Conservation (phyloP, 352 stramenopile genomes). For the Elongisporangium anandrum region DNA sequence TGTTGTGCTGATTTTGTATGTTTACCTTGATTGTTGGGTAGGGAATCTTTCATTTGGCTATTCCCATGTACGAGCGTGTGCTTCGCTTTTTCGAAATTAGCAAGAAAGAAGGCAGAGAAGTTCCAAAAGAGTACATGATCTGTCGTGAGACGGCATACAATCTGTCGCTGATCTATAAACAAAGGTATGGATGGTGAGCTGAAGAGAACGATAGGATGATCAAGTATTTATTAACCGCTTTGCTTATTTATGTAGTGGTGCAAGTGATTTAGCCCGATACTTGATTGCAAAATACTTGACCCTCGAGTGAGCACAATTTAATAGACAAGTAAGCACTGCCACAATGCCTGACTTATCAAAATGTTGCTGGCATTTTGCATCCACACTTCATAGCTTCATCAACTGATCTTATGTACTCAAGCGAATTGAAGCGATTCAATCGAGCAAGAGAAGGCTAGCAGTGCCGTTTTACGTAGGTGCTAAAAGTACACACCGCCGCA, state of each 20-base stretch:
- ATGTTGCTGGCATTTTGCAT: not conserved
- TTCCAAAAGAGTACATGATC: slow-evolving; percentile 65
- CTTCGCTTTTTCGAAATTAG: slow-evolving; percentile 71
- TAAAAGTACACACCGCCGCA: too few relatives aligned
- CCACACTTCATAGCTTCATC: too few relatives aligned
- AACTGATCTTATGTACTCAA: too few relatives aligned
- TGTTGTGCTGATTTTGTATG: slow-evolving; percentile 5
- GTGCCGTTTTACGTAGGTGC: too few relatives aligned
- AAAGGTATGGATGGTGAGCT: slow-evolving; percentile 41
- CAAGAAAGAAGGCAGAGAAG: slow-evolving; percentile 35
- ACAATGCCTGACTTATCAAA: not conserved
- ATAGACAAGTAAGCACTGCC: not conserved
- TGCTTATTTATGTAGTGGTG: slow-evolving; percentile 34
- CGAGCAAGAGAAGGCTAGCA: too few relatives aligned
- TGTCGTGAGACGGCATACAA: slow-evolving; percentile 87
- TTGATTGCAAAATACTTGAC: slow-evolving; percentile 82
- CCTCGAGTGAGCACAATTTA: slow-evolving; percentile 31
- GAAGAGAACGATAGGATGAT: not conserved
- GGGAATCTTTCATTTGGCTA: slow-evolving; percentile 82
- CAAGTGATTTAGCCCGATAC: slow-evolving; percentile 70
- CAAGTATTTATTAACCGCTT: slow-evolving; percentile 2
- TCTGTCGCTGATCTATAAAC: slow-evolving; percentile 83
- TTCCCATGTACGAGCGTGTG: slow-evolving; percentile 86
- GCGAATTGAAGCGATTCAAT: too few relatives aligned
- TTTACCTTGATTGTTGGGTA: slow-evolving; percentile 8